These are phyloP conservation scores for Maudiozyma pseudohumilis DNA, from an alignment of 805 yeast genomes.

Conservation along the genomic window DNA sequence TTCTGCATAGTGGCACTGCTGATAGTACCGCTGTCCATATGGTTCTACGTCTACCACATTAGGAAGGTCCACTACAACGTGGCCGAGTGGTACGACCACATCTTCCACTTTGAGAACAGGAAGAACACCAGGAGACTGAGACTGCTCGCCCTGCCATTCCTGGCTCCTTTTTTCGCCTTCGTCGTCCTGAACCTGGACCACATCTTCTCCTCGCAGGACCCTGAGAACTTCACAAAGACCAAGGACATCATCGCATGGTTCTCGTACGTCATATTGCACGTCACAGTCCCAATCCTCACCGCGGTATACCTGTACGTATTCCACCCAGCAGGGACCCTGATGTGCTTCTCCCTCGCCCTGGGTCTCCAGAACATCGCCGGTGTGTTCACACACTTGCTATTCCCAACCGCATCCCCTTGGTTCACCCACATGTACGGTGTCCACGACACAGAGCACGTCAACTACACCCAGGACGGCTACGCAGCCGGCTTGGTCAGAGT, in stretches of 20 bases:
- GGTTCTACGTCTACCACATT: conserved; percentile 22
- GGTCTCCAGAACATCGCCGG: conserved; percentile 55
- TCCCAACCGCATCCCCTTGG: conserved; percentile 74
- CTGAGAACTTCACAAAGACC: conserved; percentile 30
- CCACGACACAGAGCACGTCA: conserved; percentile 37
- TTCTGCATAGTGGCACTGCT: conserved; percentile 11
- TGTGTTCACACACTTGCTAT: conserved; percentile 46
- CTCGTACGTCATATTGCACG: conserved; percentile 52
- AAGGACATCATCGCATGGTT: conserved; percentile 53
- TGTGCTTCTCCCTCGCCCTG: conserved; percentile 42
- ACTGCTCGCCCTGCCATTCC: conserved; percentile 22
- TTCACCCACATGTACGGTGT: conserved; percentile 54
- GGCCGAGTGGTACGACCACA: conserved; percentile 18
- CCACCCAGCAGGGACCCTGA: conserved; percentile 55
- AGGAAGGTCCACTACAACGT: conserved; percentile 14
- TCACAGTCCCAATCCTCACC: conserved; percentile 50
- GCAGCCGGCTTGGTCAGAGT: conserved; percentile 63
- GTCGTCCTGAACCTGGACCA: conserved; percentile 39
- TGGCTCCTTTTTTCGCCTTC: conserved; percentile 34
- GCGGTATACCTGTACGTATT: conserved; percentile 55
- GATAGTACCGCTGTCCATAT: conserved; percentile 17
- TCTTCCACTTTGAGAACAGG: conserved; percentile 13
- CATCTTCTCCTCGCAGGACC: conserved; percentile 31
- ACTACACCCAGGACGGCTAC: conserved; percentile 55
- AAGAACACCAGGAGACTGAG: conserved; percentile 14